phyloP scores from a whole-genome alignment of 805 yeast genomes.

The Yarrowia bubula region DNA sequence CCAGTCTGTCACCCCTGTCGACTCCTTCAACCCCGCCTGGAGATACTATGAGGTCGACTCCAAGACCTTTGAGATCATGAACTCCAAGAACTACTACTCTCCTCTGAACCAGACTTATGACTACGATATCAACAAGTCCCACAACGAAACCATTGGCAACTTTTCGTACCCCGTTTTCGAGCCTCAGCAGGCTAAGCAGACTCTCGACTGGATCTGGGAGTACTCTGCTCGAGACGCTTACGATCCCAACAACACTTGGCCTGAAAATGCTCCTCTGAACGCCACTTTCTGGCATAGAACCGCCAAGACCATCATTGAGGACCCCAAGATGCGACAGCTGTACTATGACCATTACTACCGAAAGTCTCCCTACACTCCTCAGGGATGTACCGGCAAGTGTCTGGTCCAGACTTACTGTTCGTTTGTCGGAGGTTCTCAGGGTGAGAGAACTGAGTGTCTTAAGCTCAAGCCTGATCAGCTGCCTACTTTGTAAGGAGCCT shows the following conservation, averaged over 20 bases:
- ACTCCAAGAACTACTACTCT: conserved; percentile 58
- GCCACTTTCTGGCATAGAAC: conserved; percentile 61
- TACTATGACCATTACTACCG: conserved; percentile 16
- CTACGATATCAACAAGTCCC: not conserved
- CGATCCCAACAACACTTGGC: conserved; percentile 62
- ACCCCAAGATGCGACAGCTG: not conserved
- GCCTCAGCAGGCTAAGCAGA: conserved; percentile 25
- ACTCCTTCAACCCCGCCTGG: conserved; percentile 66
- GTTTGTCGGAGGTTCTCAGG: conserved; percentile 4
- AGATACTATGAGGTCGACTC: conserved; percentile 67
- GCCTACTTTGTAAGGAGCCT: not conserved
- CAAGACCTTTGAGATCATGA: conserved; percentile 57
- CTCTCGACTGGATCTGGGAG: conserved; percentile 61
- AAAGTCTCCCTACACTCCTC: conserved; percentile 12
- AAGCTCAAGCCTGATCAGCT: not conserved
- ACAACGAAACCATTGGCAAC: conserved; percentile 1
- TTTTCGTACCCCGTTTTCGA: conserved; percentile 27
- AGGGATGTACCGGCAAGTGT: conserved; percentile 9
- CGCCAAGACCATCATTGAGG: not conserved
- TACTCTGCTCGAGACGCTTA: conserved; percentile 42
- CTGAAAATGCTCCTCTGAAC: conserved; percentile 54
- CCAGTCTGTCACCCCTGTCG: conserved; percentile 63
- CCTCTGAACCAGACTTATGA: conserved; percentile 53
- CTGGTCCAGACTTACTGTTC: not conserved
- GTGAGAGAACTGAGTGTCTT: conserved; percentile 4